A percentile compares a stretch with the other conserved stretches of the same genome.
Conservation (phyloP, 208 protist species). For the Leishmania turanica region DNA sequence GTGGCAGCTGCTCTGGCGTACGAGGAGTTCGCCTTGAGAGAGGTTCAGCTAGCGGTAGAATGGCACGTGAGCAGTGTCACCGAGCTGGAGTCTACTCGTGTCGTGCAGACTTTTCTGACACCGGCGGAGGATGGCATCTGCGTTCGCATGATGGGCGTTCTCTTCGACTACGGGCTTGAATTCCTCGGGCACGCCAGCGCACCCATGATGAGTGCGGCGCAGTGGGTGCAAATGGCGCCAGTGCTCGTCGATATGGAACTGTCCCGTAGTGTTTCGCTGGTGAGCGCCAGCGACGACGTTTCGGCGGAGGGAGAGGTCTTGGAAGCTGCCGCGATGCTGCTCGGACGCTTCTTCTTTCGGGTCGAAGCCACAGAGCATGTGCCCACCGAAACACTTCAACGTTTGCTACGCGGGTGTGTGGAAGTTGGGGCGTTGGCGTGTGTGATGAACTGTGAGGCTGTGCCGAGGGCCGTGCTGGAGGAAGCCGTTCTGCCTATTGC, state of each 20-base stretch:
- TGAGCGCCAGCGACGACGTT: conserved; percentile 25
- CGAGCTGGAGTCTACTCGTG: conserved; percentile 67
- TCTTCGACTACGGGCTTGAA: conserved; percentile 75
- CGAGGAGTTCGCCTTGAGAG: conserved; percentile 50
- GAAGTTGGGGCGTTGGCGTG: conserved; percentile 66
- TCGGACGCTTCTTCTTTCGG: conserved; percentile 64
- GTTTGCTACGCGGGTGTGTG: conserved; percentile 62
- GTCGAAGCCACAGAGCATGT: conserved; percentile 54
- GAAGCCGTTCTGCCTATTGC: conserved; percentile 20
- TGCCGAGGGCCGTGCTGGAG: conserved; percentile 23
- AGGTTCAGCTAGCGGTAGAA: conserved; percentile 52
- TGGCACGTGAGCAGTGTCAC: conserved; percentile 46
- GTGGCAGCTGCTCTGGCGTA: conserved; percentile 59
- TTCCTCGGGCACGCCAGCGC: conserved; percentile 70
- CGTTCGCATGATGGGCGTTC: conserved; percentile 59
- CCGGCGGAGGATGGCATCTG: conserved; percentile 45
- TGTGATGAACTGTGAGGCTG: conserved; percentile 54
- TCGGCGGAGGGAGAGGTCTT: conserved; percentile 25
- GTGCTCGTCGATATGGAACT: conserved; percentile 25
- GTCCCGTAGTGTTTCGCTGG: conserved; percentile 26
- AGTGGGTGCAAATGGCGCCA: conserved; percentile 26
- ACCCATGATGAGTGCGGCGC: conserved; percentile 44
- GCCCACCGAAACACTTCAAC: conserved; percentile 35
- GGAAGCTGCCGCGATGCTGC: conserved; percentile 27
- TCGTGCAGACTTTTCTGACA: conserved; percentile 77